Base-by-base conservation (phyloP, 2,329 filamentous ascomycete genomes). In the Pseudofabraea citricarpa region DNA sequence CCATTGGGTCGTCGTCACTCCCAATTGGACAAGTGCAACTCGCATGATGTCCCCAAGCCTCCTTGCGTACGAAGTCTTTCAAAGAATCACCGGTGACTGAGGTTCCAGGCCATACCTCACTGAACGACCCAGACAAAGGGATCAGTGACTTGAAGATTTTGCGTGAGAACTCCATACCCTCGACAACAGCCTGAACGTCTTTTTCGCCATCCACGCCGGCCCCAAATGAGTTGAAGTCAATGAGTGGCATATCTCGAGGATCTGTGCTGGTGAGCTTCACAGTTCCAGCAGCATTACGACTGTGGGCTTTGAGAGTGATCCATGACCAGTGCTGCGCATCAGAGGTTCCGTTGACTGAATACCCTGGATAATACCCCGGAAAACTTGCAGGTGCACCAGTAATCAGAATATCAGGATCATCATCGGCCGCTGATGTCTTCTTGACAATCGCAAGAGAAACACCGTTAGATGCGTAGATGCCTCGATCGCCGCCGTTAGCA, bases 181-280 rank as follows among this genome's bases (percentile, higher is more conserved):
- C 68, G 18, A 65, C 55, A 6, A 66, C 40, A 33, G 64, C 60
- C 5, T 64, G 52, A 77, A 66, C 4, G 72, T 36, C n/a, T 9
- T 48, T 37, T 4, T 36, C 48, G 7, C 45, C 41, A 46, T 32
- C 18, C 55, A 33, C 42, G 53, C 50, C 9, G 40, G 31, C 9
- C 13, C 44, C 64, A 63, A 77, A 82, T 61, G 73, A 82, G 58
- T 79, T 75, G 65, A 81, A 84, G 38, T 67, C 66, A 52, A 87
- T 84, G 2, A 73, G 60, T 0, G 85, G 85, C 4, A 71, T 66
- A 44, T 86, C 82, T 1, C 76, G 74, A 1, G 84, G 83, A 55
- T 87, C 74, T 0, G 73, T 64, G 0, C 77, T 81, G 15, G 66
- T 68, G 7, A 89, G 73, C 3, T 64, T 73, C 3, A 90, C 81